Evolutionary conservation across 2,329 filamentous ascomycete genomes (phyloP).

Genomic region (Laburnicola sp.): DNA sequence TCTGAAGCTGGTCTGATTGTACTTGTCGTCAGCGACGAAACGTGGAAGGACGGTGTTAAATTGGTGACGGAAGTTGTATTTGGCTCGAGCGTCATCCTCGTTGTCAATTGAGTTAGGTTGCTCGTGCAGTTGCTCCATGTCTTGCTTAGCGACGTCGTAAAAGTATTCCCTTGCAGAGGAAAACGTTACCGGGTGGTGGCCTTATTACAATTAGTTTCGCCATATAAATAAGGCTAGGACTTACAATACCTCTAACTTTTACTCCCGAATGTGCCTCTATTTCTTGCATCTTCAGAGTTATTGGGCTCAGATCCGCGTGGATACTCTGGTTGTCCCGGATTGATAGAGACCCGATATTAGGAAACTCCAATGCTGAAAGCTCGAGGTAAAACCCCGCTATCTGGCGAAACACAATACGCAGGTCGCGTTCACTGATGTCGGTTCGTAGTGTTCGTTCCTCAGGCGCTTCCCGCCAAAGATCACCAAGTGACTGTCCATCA

Average conservation of each 20-base stretch:
- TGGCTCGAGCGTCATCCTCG: conserved; percentile 22
- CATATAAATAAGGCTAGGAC: not conserved
- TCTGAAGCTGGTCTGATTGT: conserved; percentile 7
- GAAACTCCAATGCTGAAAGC: conserved; percentile 9
- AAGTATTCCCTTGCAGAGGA: conserved; percentile 20
- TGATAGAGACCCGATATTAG: conserved; percentile 6
- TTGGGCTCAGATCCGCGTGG: conserved; percentile 1
- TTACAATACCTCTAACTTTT: conserved; percentile 3
- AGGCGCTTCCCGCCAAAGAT: conserved; percentile 10
- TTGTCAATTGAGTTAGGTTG: conserved; percentile 27
- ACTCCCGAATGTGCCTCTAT: conserved; percentile 12
- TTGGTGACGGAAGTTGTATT: conserved; percentile 20
- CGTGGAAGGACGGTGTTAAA: conserved; percentile 13
- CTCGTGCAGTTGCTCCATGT: conserved; percentile 19
- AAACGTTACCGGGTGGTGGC: conserved; percentile 10
- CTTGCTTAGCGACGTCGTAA: conserved; percentile 18
- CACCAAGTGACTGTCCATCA: conserved; percentile 8
- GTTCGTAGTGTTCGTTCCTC: conserved; percentile 4
- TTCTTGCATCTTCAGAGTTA: conserved; percentile 11
- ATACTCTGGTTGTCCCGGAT: conserved; percentile 11
- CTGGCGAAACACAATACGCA: conserved; percentile 12
- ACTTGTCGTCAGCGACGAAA: conserved; percentile 4
- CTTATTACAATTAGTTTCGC: conserved; percentile 1
- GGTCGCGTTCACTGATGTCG: conserved; percentile 6
- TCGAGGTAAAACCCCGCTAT: conserved; percentile 13